A percentile compares a stretch with the other conserved stretches of the same genome.
Conservation (phyloP, 2,329 filamentous ascomycete genomes). For the Lachnellula arida region DNA sequence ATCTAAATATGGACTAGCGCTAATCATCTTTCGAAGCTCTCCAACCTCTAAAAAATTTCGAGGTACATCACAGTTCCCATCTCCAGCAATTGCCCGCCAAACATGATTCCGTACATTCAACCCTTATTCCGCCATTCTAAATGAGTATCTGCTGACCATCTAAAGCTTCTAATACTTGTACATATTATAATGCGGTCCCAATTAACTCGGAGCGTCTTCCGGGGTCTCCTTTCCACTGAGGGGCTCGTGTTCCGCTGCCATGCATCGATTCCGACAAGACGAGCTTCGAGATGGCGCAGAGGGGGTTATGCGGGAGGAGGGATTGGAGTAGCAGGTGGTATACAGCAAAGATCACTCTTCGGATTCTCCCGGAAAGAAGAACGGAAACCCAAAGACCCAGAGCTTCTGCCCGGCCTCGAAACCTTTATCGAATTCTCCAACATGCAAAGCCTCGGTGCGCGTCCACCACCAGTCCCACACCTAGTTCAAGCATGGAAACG, state of each 20-base stretch:
- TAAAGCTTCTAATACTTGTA: constrained; percentile 2
- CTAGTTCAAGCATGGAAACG: constrained; percentile 59
- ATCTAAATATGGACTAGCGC: neutral
- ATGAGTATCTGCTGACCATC: constrained; percentile 4
- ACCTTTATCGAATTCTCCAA: constrained; percentile 65
- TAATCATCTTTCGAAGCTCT: neutral
- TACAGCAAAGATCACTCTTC: constrained; percentile 53
- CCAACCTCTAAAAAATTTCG: constrained; percentile 10
- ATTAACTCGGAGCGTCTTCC: constrained; percentile 55
- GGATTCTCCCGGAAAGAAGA: constrained; percentile 57
- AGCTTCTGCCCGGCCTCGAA: constrained; percentile 66
- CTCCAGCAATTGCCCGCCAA: constrained; percentile 11
- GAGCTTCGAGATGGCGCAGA: neutral
- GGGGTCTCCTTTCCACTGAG: constrained; percentile 50
- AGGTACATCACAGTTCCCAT: constrained; percentile 4
- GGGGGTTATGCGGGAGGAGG: neutral
- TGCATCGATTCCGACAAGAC: neutral
- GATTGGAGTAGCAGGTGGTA: neutral
- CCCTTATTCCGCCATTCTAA: neutral
- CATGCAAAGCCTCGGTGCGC: constrained; percentile 56
- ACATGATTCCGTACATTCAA: constrained; percentile 16
- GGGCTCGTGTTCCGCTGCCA: constrained; percentile 33
- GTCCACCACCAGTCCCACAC: constrained; percentile 59
- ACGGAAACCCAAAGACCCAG: constrained; percentile 54
- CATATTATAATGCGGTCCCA: constrained; percentile 49